Evolutionary conservation across 306 rosid species (phyloP).

Genomic region (Vigna radiata): DNA sequence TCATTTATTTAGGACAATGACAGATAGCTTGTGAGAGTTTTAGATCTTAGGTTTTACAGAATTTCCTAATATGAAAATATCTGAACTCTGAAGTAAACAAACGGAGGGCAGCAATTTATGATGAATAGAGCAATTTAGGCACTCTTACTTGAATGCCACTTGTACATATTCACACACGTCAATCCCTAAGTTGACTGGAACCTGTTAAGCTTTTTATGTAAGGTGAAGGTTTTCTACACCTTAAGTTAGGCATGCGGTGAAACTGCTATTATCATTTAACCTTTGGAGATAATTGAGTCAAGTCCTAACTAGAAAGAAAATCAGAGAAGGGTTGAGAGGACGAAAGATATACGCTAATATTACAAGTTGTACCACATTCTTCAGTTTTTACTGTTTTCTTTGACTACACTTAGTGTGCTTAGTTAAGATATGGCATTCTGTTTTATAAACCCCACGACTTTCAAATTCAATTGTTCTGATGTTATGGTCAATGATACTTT

Average conservation of each 20-base stretch:
- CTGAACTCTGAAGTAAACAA: neutral
- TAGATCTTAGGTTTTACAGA: neutral
- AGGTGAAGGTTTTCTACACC: neutral
- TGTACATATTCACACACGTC: neutral
- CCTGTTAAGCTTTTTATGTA: neutral
- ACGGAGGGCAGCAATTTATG: neutral
- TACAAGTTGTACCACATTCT: neutral
- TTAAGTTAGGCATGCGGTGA: conserved; percentile 22
- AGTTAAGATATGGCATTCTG: neutral
- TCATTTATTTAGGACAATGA: neutral
- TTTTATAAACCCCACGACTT: neutral
- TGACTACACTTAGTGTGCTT: neutral
- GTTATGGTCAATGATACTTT: neutral
- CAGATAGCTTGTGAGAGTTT: neutral
- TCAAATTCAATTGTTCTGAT: neutral
- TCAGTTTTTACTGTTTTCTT: neutral
- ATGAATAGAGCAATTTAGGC: neutral
- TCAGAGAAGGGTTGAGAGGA: neutral
- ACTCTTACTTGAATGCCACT: neutral
- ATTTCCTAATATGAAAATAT: conserved; percentile 21
- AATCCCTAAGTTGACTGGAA: neutral
- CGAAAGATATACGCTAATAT: neutral
- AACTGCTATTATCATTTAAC: neutral
- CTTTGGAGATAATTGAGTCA: conserved; percentile 3
- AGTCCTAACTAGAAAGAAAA: neutral